Base-by-base conservation (phyloP, 345 rosid species). In the Heritiera littoralis region DNA sequence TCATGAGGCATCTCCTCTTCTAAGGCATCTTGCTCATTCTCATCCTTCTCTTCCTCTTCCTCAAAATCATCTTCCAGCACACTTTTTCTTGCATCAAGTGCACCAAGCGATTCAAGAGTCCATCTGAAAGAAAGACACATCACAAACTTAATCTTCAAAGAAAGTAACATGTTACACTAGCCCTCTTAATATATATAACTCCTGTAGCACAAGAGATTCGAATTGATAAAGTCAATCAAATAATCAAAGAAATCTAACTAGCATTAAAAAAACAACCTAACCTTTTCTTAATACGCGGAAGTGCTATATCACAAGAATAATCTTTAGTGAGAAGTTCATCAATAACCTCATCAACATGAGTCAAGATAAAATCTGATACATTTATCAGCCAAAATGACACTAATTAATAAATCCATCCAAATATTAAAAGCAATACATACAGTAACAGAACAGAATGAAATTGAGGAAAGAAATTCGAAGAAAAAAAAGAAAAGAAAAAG, bases 11-110 rank as follows among this genome's bases (percentile, higher is more conserved):
- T 30, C 46, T 66, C 80, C 13, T 69, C 75, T 68, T 78, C 80
- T 43, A 69, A 28, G 23, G 18, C 76, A 59, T 89, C 76, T 17
- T 46, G 80, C 23, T 78, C 98, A 20, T 87, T 92, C 81, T 92
- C 98, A 81, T 96, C 99, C 70, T 90, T 92, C 77, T 97, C 95
- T 85, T 97, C 99, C 76, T 94, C 98, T 85, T 96, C 98, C 83
- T 92, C 97, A 81, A 96, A 96, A 81, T 96, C 98, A 74, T 94
- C 99, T 85, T 94, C 99, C 84, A 96, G 77, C 66, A 95, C 98
- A 80, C 98, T 94, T 81, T 90, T 94, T 80, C 98, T 87, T 7
- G 89, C 93, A 72, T 97, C 99, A 74, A 97, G 85, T 10, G 81
- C 46, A 81, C 80, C 80, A 46, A 67, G 45, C 0, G 94, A 88